Conservation (phyloP, 805 yeast genomes). For the Pichia membranifaciens region DNA sequence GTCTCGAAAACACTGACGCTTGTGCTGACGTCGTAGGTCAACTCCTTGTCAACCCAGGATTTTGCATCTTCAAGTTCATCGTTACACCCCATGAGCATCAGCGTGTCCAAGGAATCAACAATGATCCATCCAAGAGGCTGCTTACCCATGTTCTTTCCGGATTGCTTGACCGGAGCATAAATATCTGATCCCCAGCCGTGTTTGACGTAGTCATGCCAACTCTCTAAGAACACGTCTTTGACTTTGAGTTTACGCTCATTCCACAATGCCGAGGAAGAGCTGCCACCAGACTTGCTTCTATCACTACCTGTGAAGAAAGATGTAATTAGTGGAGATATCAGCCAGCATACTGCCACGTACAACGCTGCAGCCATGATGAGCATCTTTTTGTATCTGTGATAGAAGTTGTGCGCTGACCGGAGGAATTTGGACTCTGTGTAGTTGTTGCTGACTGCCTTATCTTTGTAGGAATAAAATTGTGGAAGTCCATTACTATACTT, state of each 20-base stretch:
- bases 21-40: slow-evolving; percentile 66
- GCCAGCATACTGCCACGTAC: slow-evolving; percentile 33
- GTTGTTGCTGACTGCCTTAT: slow-evolving; percentile 30
- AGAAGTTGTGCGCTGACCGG: slow-evolving; percentile 11
- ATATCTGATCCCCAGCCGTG: slow-evolving; percentile 85
- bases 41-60: slow-evolving; percentile 66
- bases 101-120: slow-evolving; percentile 80
- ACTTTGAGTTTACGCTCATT: slow-evolving; percentile 48
- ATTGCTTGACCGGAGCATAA: slow-evolving; percentile 60
- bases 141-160: slow-evolving; percentile 69
- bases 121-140: slow-evolving; percentile 89
- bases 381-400: slow-evolving; percentile 31
- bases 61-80: slow-evolving; percentile 61
- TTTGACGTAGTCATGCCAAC: slow-evolving; percentile 71
- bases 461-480: slow-evolving; percentile 43
- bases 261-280: slow-evolving; percentile 33
- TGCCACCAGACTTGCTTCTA: background rate
- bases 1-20: slow-evolving; percentile 85
- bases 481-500: slow-evolving; percentile 35
- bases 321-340: background rate
- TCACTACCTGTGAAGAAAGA: background rate
- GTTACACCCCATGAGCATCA: slow-evolving; percentile 66
- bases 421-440: slow-evolving; percentile 6
- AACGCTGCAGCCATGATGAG: slow-evolving; percentile 36
- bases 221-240: slow-evolving; percentile 58